phyloP scores from a whole-genome alignment of 164 flowering plant species.

The Malania oleifera region DNA sequence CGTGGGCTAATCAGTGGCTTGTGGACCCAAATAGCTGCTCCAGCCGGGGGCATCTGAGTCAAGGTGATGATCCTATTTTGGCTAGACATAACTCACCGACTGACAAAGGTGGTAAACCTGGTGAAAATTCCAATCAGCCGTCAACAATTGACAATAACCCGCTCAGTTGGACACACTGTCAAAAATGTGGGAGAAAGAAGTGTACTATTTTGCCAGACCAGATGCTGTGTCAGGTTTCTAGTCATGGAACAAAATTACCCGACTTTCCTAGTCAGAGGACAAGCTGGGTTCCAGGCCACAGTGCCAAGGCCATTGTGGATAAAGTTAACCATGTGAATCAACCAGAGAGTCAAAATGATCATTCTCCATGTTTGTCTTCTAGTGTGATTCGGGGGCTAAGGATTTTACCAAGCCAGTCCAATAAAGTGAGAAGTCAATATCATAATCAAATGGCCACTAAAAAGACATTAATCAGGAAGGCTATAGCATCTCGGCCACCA shows the following conservation, averaged over 20 bases:
- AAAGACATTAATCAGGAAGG: neutral
- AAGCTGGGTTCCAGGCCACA: neutral
- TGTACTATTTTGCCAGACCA: neutral
- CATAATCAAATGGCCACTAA: neutral
- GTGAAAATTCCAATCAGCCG: neutral
- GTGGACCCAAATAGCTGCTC: too few species aligned
- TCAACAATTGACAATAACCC: neutral
- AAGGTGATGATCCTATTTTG: too few species aligned
- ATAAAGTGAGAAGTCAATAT: neutral
- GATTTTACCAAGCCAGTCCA: neutral
- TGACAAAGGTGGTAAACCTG: neutral
- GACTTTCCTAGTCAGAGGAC: neutral
- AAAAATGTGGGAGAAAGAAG: slow-evolving; percentile 4
- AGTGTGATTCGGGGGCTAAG: neutral
- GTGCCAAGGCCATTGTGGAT: neutral
- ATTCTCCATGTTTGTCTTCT: neutral
- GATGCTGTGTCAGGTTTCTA: neutral
- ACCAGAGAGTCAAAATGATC: neutral
- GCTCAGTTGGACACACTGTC: neutral
- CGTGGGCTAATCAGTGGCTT: too few species aligned
- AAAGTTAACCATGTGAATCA: neutral
- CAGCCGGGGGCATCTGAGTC: too few species aligned
- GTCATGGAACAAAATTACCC: neutral
- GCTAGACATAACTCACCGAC: too few species aligned
- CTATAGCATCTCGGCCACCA: neutral